Evolutionary conservation across 805 yeast species (phyloP).

Genomic region (Saccharomycopsis oosterbeekiorum): DNA sequence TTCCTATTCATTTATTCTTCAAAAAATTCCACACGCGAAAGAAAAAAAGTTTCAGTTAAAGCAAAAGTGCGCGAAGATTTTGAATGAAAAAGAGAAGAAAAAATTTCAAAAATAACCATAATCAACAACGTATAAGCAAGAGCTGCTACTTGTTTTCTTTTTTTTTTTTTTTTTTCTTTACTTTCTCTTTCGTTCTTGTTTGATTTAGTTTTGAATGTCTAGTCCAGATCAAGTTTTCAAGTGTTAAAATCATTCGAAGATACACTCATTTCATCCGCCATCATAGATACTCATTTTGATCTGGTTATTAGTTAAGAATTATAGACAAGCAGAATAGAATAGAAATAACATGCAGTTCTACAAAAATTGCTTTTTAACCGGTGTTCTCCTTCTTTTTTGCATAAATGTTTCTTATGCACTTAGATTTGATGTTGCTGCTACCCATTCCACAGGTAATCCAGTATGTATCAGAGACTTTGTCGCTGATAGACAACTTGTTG

Average conservation of each 20-base stretch:
- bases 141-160: too few relatives aligned
- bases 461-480: slow-evolving; percentile 91
- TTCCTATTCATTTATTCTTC: too few relatives aligned
- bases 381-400: neutral
- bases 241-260: too few relatives aligned
- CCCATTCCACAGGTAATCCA: slow-evolving; percentile 28
- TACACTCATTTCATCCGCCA: too few relatives aligned
- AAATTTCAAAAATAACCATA: neutral
- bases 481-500: slow-evolving; percentile 74
- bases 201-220: too few relatives aligned
- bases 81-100: neutral
- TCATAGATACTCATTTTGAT: neutral
- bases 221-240: too few relatives aligned
- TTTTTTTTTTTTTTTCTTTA: neutral
- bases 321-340: neutral
- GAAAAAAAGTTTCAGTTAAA: neutral
- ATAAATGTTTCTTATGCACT: slow-evolving; percentile 8
- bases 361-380: neutral
- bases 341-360: neutral
- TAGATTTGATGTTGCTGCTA: slow-evolving; percentile 18
- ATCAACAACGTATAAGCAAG: neutral
- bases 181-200: neutral
- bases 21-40: too few relatives aligned
- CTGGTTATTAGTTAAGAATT: neutral
- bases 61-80: neutral